Conservation (phyloP, 2,329 filamentous ascomycete genomes). For the Paraphoma chrysanthemicola region DNA sequence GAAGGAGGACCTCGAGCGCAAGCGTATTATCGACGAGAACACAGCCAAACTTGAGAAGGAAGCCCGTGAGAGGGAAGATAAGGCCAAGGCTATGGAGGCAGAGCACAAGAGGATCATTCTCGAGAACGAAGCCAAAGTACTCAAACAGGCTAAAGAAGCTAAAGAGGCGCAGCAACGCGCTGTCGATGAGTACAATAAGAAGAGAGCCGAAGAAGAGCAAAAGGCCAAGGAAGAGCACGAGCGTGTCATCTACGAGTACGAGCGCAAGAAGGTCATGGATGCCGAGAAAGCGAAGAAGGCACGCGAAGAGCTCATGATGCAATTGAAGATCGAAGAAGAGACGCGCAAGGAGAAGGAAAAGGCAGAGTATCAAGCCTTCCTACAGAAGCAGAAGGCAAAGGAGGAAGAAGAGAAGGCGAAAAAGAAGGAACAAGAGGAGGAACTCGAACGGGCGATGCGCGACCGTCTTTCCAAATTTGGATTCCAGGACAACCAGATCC, state of each 20-base stretch:
- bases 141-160: slow-evolving; percentile 38
- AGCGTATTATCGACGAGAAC: slow-evolving; percentile 42
- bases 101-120: slow-evolving; percentile 37
- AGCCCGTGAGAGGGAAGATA: slow-evolving; percentile 31
- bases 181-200: slow-evolving; percentile 43
- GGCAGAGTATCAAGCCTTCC: slow-evolving; percentile 51
- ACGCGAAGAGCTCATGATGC: slow-evolving; percentile 47
- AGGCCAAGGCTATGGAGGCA: slow-evolving; percentile 33
- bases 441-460: slow-evolving; percentile 55
- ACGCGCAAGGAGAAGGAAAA: slow-evolving; percentile 51
- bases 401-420: slow-evolving; percentile 51
- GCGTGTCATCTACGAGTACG: slow-evolving; percentile 45
- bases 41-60: slow-evolving; percentile 38
- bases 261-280: slow-evolving; percentile 45
- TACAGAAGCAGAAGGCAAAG: slow-evolving; percentile 50
- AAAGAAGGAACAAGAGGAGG: slow-evolving; percentile 49
- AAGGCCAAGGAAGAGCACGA: slow-evolving; percentile 39
- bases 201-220: slow-evolving; percentile 40
- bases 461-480: slow-evolving; percentile 53
- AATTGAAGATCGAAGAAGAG: slow-evolving; percentile 50
- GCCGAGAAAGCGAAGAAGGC: slow-evolving; percentile 44
- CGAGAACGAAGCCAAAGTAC: slow-evolving; percentile 36
- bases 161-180: slow-evolving; percentile 41
- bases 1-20: slow-evolving; percentile 23
- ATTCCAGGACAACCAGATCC: slow-evolving; percentile 57